Percentiles rank a stretch among this genome's conserved stretches.
Evolutionary conservation across 2,329 filamentous ascomycete species (phyloP).

Genomic region (Teratosphaeria zuluensis): DNA sequence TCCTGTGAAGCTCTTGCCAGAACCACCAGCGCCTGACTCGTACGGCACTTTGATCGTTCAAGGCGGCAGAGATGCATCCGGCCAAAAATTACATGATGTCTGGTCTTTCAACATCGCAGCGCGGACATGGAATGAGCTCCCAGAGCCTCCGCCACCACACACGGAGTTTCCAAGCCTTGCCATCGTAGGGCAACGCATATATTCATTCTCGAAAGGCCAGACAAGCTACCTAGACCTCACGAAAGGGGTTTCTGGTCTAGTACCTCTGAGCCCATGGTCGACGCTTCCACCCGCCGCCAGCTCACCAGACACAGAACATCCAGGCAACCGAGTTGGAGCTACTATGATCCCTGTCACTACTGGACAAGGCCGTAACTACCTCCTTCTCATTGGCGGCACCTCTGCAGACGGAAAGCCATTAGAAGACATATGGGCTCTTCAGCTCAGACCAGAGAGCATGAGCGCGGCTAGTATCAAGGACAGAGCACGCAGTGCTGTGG

Average conservation of each 20-base stretch:
- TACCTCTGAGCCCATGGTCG: constrained; percentile 29
- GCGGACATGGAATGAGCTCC: constrained; percentile 42
- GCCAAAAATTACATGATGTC: constrained; percentile 32
- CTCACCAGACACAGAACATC: constrained; percentile 32
- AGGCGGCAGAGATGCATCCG: constrained; percentile 32
- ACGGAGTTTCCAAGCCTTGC: constrained; percentile 34
- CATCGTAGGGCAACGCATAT: constrained; percentile 35
- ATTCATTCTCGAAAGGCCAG: constrained; percentile 9
- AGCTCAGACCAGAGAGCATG: constrained; percentile 38
- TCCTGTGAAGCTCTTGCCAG: constrained; percentile 31
- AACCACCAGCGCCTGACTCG: constrained; percentile 28
- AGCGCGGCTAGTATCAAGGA: constrained; percentile 44
- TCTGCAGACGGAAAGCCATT: constrained; percentile 9
- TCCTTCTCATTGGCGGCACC: constrained; percentile 43
- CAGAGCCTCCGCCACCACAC: constrained; percentile 21
- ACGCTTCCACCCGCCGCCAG: constrained; percentile 27
- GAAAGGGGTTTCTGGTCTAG: constrained; percentile 5
- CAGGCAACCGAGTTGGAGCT: constrained; percentile 34
- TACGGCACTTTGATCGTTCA: constrained; percentile 45
- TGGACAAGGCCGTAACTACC: constrained; percentile 43
- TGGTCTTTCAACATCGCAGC: constrained; percentile 29
- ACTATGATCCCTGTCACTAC: constrained; percentile 40
- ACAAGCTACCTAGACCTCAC: constrained; percentile 13
- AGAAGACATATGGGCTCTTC: constrained; percentile 44
- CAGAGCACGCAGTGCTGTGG: constrained; percentile 35